Conservation (phyloP, 108 stramenopile genomes). For the Nitzschia sp. region DNA sequence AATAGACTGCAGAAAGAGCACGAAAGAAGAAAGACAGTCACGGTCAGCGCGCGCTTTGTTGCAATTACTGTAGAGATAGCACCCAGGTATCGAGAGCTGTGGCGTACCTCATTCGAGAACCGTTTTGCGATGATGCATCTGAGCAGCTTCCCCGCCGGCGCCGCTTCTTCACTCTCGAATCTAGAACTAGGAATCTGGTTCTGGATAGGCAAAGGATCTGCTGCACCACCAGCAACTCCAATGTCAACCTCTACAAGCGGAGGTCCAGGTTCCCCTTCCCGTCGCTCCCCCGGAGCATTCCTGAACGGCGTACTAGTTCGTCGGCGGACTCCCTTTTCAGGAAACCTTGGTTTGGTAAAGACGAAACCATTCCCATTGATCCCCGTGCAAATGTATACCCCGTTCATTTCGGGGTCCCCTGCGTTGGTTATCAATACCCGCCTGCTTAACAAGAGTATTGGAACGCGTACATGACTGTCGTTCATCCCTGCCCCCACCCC, state of each 20-base stretch:
- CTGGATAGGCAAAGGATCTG: conserved; percentile 27
- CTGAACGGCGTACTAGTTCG: not conserved
- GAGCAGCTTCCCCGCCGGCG: conserved; percentile 41
- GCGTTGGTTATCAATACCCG: conserved; percentile 55
- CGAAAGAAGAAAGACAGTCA: no score
- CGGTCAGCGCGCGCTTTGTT: not conserved
- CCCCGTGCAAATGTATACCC: conserved; percentile 78
- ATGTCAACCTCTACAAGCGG: no score
- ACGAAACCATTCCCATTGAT: conserved; percentile 72
- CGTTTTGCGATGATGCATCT: conserved; percentile 75
- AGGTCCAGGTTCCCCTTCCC: not conserved
- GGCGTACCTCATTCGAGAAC: conserved; percentile 70
- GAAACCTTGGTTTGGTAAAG: conserved; percentile 69
- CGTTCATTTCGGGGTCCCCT: conserved; percentile 81
- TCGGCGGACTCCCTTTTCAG: conserved; percentile 26
- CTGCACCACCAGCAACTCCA: conserved; percentile 23
- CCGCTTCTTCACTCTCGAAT: conserved; percentile 28
- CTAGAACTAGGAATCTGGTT: conserved; percentile 28
- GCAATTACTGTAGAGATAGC: not conserved
- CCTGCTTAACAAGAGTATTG: conserved; percentile 60
- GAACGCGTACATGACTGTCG: conserved; percentile 56
- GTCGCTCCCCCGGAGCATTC: not conserved
- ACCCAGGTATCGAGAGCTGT: no score
- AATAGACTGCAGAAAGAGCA: conserved; percentile 40
- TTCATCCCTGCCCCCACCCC: conserved; percentile 26